Percentiles rank a stretch among this genome's conserved stretches.
These are phyloP conservation scores for Solanum aculeatissimum DNA, from an alignment of 305 asterid genomes.

Conservation along the genomic window DNA sequence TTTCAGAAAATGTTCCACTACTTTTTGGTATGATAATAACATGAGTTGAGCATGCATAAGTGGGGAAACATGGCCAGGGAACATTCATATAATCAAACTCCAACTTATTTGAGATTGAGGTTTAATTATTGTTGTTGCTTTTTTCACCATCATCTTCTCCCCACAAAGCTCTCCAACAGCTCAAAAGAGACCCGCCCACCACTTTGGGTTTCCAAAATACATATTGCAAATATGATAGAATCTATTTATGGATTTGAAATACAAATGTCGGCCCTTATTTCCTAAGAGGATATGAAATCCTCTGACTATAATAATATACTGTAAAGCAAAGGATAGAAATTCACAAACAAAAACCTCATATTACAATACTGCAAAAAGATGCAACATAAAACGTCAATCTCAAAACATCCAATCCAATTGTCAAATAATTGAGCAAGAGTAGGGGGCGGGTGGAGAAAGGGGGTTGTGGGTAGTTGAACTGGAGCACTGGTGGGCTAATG, in stretches of 20 bases:
- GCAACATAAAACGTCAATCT: neutral
- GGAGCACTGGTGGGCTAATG: neutral
- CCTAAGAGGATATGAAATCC: neutral
- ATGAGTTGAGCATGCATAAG: neutral
- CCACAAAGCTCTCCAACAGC: neutral
- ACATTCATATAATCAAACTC: neutral
- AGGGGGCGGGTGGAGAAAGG: neutral
- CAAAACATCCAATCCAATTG: neutral
- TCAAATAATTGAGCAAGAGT: neutral
- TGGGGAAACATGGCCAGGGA: neutral
- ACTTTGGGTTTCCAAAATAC: neutral
- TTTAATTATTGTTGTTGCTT: neutral
- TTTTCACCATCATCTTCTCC: neutral
- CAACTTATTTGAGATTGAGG: neutral
- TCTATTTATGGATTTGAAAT: neutral
- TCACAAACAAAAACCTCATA: neutral
- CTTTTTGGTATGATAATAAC: neutral
- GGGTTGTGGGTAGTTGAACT: neutral
- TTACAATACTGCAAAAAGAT: neutral
- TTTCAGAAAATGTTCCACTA: neutral
- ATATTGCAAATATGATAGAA: neutral
- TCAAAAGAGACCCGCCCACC: neutral
- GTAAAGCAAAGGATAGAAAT: neutral
- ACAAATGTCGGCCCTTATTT: neutral
- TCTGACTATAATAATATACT: neutral